A percentile compares a stretch with the other conserved stretches of the same genome.
Conservation (phyloP, 2,329 filamentous ascomycete species). For the Epichloe aotearoae region DNA sequence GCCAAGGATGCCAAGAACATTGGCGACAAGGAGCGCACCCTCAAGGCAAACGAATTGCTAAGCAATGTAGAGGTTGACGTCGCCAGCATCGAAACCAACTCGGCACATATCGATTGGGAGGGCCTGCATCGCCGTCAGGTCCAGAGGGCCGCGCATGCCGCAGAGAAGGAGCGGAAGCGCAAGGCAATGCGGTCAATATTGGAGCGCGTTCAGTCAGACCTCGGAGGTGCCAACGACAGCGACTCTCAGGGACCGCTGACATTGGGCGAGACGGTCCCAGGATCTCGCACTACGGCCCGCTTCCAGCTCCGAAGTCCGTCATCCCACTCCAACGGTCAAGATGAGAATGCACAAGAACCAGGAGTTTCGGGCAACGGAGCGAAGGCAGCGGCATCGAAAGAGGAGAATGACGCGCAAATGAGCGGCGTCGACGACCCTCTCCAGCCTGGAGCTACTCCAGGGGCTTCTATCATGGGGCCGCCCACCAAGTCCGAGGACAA, state of each 20-base stretch:
- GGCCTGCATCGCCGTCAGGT: constrained; percentile 63
- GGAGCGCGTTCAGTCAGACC: constrained; percentile 37
- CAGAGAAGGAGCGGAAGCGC: constrained; percentile 50
- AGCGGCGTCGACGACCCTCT: constrained; percentile 36
- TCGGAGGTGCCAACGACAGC: constrained; percentile 35
- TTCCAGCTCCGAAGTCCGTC: constrained; percentile 44
- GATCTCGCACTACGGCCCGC: constrained; percentile 34
- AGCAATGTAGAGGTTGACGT: constrained; percentile 94
- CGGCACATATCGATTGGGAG: constrained; percentile 64
- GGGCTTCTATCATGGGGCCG: constrained; percentile 34
- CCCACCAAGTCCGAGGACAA: constrained; percentile 27
- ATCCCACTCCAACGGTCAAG: constrained; percentile 51
- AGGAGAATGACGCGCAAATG: constrained; percentile 49
- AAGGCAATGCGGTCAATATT: constrained; percentile 44
- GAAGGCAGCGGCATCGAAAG: background rate
- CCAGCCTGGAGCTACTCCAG: constrained; percentile 29
- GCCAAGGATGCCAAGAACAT: constrained; percentile 72
- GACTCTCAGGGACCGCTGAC: constrained; percentile 43
- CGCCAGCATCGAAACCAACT: constrained; percentile 56
- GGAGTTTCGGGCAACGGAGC: constrained; percentile 40
- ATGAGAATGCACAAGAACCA: constrained; percentile 12
- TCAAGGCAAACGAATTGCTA: constrained; percentile 84
- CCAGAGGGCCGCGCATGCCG: constrained; percentile 45
- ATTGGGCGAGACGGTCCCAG: constrained; percentile 52
- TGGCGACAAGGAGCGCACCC: constrained; percentile 68